Base-by-base conservation (phyloP, 2,329 filamentous ascomycete genomes). In the Xylariaceae sp. region DNA sequence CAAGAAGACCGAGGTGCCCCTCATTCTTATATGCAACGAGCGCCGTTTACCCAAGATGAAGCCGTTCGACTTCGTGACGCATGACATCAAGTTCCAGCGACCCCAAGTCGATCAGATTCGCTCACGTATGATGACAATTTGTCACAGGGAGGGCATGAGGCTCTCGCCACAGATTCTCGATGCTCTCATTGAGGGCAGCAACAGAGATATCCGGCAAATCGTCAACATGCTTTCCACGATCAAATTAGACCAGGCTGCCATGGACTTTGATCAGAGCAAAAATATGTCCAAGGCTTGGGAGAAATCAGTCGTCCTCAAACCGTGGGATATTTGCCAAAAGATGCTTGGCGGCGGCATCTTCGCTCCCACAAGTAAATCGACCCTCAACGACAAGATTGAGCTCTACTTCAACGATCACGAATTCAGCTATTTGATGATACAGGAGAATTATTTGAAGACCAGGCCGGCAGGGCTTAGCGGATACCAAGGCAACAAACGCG, bases 361-460 rank as follows among this genome's bases (percentile, higher is more conserved):
- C 65, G 77, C 87, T 18, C 77, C 83, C 4, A 81, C 83, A 37
- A 94, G 89, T 66, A 94, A 88, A 52, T 73, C 87, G 3, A 95
- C 89, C 0, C 71, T 98, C 28, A 97, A 97, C 61, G 91, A 98
- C 64, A 98, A 98, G 73, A 93, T 94, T 48, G 91, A 98, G 66
- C 79, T 98, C 2, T 98, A 98, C 64, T 98, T 98, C 73, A 97
- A 98, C 63, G 93, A 98, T 56, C 93, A 98, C 59, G 93, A 98
- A 56, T 95, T 97, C 67, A 96, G 89, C 57, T 93, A 84, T 59
- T 73, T 98, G 39, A 97, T 98, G 93, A 82, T 98, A 35, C 93
- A 98, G 62, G 94, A 98, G 64, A 98, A 98, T 60, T 98, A 98
- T 55, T 74, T 98, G 11, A 85, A 81, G 48, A 89, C 89, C 2